Conservation (phyloP, 2,329 filamentous ascomycete genomes). For the Xylaria sp. region DNA sequence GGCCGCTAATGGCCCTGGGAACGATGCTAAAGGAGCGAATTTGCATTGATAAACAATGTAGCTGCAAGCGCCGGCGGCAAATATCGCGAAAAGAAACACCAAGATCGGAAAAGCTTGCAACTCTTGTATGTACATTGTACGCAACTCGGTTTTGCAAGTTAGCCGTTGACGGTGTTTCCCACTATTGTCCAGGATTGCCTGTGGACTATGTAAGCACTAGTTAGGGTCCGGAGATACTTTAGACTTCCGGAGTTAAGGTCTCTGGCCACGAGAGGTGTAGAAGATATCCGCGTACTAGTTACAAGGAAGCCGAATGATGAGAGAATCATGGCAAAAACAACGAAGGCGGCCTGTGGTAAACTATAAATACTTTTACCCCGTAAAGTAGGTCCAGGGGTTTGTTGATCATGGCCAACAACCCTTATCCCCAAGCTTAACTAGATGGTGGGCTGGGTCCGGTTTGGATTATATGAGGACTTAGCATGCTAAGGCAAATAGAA, state of each 20-base stretch:
- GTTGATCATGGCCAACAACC: neutral
- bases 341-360: no score
- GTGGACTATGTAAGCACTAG: neutral
- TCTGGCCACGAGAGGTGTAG: no score
- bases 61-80: neutral
- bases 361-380: neutral
- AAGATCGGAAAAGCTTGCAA: neutral
- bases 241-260: neutral
- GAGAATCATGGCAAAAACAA: neutral
- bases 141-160: neutral
- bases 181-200: neutral
- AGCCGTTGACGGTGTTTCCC: neutral
- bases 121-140: neutral
- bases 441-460: no score
- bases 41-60: neutral
- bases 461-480: no score
- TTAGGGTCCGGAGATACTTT: neutral
- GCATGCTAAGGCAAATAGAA: no score
- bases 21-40: neutral
- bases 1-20: neutral
- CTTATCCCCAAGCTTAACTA: no score
- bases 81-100: neutral
- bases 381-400: neutral
- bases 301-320: no score
- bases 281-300: no score